Base-by-base conservation (phyloP, 1,139 yeast species). In the Debaryomycetaceae sp. region DNA sequence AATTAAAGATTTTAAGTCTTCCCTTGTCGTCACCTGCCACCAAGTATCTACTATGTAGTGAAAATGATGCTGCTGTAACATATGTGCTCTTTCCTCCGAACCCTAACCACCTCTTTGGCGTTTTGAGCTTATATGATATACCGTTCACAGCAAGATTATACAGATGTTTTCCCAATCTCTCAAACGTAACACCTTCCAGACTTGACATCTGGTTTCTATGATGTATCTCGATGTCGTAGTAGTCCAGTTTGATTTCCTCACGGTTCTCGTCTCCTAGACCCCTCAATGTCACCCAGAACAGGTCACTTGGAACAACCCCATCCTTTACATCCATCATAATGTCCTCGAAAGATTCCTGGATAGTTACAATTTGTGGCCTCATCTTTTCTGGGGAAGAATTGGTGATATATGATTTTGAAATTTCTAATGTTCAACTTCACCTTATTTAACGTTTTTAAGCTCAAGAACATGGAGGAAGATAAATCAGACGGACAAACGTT, bases 21-120 rank as follows among this genome's bases (percentile, higher is more conserved):
- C 87, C 87, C 5, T 57, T 41, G 6, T 65, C 57, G 23, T 72
- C 70, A 3, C 87, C 87, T 3, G 73, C 45, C 0, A 69, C 65
- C 36, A 66, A 47, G 17, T 59, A 47, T 2, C 57, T 55, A 6
- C 31, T 34, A 35, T 44, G 34, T 5, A 38, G 23, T 5, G 46
- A 39, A 3, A 45, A 24, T 27, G 46, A 34, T 20, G 42, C 42
- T 8, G 49, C 37, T 6, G 46, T 42, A 6, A 37, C 41, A 14
- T 42, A 31, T 30, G 39, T 23, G 11, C 14, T n/a, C 14, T 23
- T 39, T 7, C 27, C 27, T 8, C 33, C 31, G 17, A 36, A 34
- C 17, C 22, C 23, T 17, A 47, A 36, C 22, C 35, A 38, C 11
- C 34, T 41, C n/a, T 39, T 36, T 9, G 39, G 40, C 8, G 37